Percentiles rank a stretch among this genome's conserved stretches.
These are phyloP conservation scores for Microdochium bolleyi DNA, from an alignment of 2,329 filamentous ascomycete species.

Conservation along the genomic window DNA sequence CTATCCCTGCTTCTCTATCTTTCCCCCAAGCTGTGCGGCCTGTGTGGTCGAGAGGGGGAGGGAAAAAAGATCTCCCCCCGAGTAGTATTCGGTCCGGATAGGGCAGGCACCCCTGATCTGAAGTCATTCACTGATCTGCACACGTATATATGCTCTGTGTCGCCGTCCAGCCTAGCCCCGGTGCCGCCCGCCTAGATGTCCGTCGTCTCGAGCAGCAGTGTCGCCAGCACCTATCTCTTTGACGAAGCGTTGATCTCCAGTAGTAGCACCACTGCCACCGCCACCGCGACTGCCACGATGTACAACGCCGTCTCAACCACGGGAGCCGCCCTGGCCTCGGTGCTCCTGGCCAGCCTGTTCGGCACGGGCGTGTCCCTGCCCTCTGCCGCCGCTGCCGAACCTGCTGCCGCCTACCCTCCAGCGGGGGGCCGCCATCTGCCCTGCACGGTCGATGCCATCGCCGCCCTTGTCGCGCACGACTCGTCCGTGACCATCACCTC, in stretches of 20 bases:
- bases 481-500: slow-evolving; percentile 13
- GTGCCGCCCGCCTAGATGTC: too few relatives aligned
- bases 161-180: too few relatives aligned
- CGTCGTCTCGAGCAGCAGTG: neutral
- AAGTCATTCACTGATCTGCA: too few relatives aligned
- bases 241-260: neutral
- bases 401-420: neutral
- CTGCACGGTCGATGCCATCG: slow-evolving; percentile 14
- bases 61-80: too few relatives aligned
- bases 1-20: too few relatives aligned
- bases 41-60: too few relatives aligned
- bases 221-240: neutral
- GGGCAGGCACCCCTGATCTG: too few relatives aligned
- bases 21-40: too few relatives aligned
- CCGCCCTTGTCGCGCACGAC: slow-evolving; percentile 9
- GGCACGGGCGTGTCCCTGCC: neutral
- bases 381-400: slow-evolving; percentile 4
- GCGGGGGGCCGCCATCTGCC: slow-evolving; percentile 3
- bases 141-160: too few relatives aligned
- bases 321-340: neutral
- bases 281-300: neutral
- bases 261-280: neutral
- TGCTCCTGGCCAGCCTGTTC: neutral
- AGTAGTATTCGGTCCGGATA: too few relatives aligned
- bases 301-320: neutral